Evolutionary conservation across 2,329 filamentous ascomycete species (phyloP).

Genomic region (Zymoseptoria brevis): DNA sequence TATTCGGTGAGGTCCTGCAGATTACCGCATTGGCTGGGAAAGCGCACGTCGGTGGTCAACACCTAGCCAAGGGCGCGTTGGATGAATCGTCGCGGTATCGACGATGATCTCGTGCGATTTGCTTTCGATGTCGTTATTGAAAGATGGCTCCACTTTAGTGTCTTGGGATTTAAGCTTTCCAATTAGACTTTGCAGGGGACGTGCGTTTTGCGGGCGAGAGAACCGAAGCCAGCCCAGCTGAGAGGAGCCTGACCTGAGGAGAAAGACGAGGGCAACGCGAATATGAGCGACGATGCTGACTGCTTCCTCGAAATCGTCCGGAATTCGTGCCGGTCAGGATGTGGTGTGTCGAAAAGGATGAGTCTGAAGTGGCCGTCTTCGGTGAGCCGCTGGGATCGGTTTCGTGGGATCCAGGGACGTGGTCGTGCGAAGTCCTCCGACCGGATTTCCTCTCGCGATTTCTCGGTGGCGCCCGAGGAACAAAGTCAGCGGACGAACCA

Average conservation of each 20-base stretch:
- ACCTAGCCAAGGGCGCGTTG: neutral
- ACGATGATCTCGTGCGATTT: neutral
- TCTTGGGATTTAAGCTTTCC: neutral
- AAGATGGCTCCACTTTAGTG: neutral
- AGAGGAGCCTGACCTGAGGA: neutral
- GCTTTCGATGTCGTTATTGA: neutral
- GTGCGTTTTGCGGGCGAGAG: neutral
- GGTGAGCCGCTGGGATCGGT: neutral
- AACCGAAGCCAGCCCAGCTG: neutral
- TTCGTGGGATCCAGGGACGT: neutral
- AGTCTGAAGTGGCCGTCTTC: neutral
- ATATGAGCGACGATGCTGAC: neutral
- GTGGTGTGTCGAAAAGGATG: neutral
- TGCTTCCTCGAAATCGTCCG: neutral
- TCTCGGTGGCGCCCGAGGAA: constrained; percentile 13
- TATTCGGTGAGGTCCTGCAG: neutral
- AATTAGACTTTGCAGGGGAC: neutral
- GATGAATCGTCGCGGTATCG: neutral
- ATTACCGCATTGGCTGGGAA: neutral
- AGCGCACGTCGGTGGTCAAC: neutral
- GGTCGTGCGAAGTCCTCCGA: neutral
- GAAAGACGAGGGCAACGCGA: neutral
- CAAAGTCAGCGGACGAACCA: constrained; percentile 7
- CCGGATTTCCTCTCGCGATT: constrained; percentile 5
- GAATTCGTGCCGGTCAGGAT: neutral